Base-by-base conservation (phyloP, 352 stramenopile species). In the Globisporangium nunn region DNA sequence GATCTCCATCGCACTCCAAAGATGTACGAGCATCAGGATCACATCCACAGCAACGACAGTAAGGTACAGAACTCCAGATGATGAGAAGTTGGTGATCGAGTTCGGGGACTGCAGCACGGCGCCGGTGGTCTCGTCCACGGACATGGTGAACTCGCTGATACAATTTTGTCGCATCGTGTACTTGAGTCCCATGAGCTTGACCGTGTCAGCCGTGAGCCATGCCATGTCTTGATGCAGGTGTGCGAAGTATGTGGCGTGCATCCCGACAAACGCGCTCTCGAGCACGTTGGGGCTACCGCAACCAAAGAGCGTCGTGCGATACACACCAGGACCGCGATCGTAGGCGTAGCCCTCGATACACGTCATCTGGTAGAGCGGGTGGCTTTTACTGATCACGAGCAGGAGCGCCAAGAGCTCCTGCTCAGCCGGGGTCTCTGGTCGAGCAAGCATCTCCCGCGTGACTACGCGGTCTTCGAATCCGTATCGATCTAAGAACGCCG, bases 41-140 rank as follows among this genome's bases (percentile, higher is more conserved):
- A 77, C 6, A 56, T 89, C 79, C 17, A 68, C 40, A 5, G 63
- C 28, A 31, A 87, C 45, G 44, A 85, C 33, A 11, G 74, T 11
- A 3, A 80, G 64, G 50, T 86, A 86, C 2, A 89, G 47, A 41
- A 81, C 64, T 0, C 79, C 79, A 51, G 78, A 86, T 41, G 63
- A 75, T 14, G 69, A 62, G 44, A 87, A 83, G 56, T 89, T 89
- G 35, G 35, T 41, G 10, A 41, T 41, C 35, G 35, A 41, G 35
- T 41, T 41, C 35, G 35, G 35, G 8, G 67, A 52, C 30, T 83
- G 72, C 5, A 57, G 28, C 11, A 70, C 35, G 50, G 66, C 58
- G 11, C 56, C 57, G 15, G 64, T 35, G 30, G 52, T 56, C 40
- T 62, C 59, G 18, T 41, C 10, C 2, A 15, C 30, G 0, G 63